Evolutionary conservation across 2,329 filamentous ascomycete genomes (phyloP).

Genomic region (Fusarium sp.): DNA sequence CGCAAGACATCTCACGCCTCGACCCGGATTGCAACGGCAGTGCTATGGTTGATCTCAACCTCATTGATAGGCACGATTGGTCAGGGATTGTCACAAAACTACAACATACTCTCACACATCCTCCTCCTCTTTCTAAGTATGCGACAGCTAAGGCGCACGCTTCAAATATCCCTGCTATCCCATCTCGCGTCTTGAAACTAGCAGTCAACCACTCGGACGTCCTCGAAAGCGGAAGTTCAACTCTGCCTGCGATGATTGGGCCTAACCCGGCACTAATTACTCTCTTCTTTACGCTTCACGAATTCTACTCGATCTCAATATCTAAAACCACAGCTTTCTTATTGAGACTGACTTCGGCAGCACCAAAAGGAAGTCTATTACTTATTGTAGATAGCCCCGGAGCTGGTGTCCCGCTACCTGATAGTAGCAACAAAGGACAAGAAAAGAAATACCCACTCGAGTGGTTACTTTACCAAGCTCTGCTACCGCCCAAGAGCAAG

Average conservation of each 20-base stretch:
- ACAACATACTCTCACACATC: slow-evolving; percentile 4
- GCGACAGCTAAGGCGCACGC: slow-evolving; percentile 14
- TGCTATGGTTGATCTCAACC: slow-evolving; percentile 4
- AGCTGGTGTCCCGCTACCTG: neutral
- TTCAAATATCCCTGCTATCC: slow-evolving; percentile 12
- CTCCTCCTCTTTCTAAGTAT: slow-evolving; percentile 25
- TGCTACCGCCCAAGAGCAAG: slow-evolving; percentile 4
- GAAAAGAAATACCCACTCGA: slow-evolving; percentile 20
- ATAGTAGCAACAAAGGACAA: neutral
- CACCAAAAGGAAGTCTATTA: neutral
- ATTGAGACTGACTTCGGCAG: neutral
- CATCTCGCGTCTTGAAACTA: neutral
- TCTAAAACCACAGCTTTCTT: slow-evolving; percentile 17
- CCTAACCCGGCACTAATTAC: neutral
- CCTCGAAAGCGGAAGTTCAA: neutral
- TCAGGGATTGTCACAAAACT: slow-evolving; percentile 8
- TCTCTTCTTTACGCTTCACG: slow-evolving; percentile 15
- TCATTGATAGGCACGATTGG: slow-evolving; percentile 15
- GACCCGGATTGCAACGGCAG: neutral
- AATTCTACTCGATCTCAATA: slow-evolving; percentile 17
- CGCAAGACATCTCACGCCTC: neutral
- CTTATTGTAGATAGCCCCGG: slow-evolving; percentile 9
- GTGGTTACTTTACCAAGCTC: slow-evolving; percentile 17
- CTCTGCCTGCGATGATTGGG: neutral
- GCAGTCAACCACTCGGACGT: neutral